A percentile compares a stretch with the other conserved stretches of the same genome.
phyloP scores from a whole-genome alignment of 805 yeast species.

The Myxozyma monticola region DNA sequence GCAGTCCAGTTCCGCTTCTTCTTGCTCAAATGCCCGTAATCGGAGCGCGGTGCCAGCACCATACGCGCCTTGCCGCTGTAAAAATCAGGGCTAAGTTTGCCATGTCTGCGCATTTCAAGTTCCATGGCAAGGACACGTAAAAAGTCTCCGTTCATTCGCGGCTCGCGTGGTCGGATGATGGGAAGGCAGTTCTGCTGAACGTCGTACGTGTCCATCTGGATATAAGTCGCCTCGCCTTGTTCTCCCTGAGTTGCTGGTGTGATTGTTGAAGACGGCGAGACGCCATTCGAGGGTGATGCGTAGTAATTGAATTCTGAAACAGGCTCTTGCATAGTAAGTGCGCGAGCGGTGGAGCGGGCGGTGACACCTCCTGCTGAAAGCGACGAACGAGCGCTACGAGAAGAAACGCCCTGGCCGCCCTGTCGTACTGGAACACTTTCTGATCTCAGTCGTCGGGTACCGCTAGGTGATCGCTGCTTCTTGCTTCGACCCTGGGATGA shows the following conservation, averaged over 20 bases:
- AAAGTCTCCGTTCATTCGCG: slow-evolving; percentile 40
- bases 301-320: slow-evolving; percentile 4
- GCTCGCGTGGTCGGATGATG: slow-evolving; percentile 37
- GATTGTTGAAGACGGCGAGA: neutral
- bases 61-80: slow-evolving; percentile 37
- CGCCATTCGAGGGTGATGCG: neutral
- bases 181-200: slow-evolving; percentile 37
- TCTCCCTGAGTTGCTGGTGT: slow-evolving; percentile 8
- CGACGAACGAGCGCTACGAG: slow-evolving; percentile 8
- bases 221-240: slow-evolving; percentile 18
- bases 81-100: slow-evolving; percentile 39
- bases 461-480: slow-evolving; percentile 16
- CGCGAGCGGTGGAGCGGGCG: slow-evolving; percentile 25
- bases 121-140: slow-evolving; percentile 41
- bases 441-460: slow-evolving; percentile 10
- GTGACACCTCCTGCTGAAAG: slow-evolving; percentile 29
- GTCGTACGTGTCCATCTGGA: slow-evolving; percentile 36
- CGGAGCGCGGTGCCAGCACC: slow-evolving; percentile 37
- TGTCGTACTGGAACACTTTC: slow-evolving; percentile 19
- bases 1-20: slow-evolving; percentile 16
- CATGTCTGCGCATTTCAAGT: slow-evolving; percentile 38
- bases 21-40: slow-evolving; percentile 25
- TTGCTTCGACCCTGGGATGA: slow-evolving; percentile 1
- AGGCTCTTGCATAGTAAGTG: slow-evolving; percentile 25
- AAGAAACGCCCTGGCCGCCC: neutral